A percentile compares a stretch with the other conserved stretches of the same genome.
Evolutionary conservation across 2,329 filamentous ascomycete species (phyloP).

Genomic region (Pezicula neosporulosa): DNA sequence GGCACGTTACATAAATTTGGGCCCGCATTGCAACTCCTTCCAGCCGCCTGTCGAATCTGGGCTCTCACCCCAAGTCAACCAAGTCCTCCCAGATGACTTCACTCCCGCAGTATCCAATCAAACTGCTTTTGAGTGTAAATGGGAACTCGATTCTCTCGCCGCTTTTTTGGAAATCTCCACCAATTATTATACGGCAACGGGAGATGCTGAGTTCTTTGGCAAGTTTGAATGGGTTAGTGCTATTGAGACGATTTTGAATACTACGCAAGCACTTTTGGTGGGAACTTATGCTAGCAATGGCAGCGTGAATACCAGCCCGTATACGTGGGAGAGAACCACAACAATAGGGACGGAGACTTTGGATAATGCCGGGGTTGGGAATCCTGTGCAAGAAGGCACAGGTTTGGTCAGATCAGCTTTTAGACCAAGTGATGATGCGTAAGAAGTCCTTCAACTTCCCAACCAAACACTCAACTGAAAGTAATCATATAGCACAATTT

Average conservation of each 20-base stretch:
- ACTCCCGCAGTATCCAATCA: constrained; percentile 69
- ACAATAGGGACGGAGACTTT: constrained; percentile 78
- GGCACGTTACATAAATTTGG: constrained; percentile 61
- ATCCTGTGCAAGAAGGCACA: constrained; percentile 70
- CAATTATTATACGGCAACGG: constrained; percentile 73
- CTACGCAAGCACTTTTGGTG: constrained; percentile 66
- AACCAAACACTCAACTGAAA: neutral
- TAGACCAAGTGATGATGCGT: constrained; percentile 85
- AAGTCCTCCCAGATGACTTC: constrained; percentile 54
- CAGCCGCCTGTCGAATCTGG: constrained; percentile 78
- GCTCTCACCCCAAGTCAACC: constrained; percentile 54
- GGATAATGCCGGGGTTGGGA: constrained; percentile 71
- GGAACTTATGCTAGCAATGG: constrained; percentile 68
- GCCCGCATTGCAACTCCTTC: constrained; percentile 87
- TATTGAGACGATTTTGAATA: constrained; percentile 64
- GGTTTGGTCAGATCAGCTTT: constrained; percentile 85
- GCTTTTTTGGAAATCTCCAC: constrained; percentile 80
- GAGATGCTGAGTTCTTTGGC: constrained; percentile 70
- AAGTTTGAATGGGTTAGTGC: constrained; percentile 70
- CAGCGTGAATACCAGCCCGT: constrained; percentile 54
- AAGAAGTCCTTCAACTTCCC: constrained; percentile 5
- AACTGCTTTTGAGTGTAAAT: constrained; percentile 92
- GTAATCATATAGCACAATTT: constrained; percentile 45
- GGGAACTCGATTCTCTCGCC: constrained; percentile 87
- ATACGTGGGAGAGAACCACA: constrained; percentile 75